A percentile compares a stretch with the other conserved stretches of the same genome.
phyloP scores from a whole-genome alignment of 305 asterid species.

The Salvia sclarea region DNA sequence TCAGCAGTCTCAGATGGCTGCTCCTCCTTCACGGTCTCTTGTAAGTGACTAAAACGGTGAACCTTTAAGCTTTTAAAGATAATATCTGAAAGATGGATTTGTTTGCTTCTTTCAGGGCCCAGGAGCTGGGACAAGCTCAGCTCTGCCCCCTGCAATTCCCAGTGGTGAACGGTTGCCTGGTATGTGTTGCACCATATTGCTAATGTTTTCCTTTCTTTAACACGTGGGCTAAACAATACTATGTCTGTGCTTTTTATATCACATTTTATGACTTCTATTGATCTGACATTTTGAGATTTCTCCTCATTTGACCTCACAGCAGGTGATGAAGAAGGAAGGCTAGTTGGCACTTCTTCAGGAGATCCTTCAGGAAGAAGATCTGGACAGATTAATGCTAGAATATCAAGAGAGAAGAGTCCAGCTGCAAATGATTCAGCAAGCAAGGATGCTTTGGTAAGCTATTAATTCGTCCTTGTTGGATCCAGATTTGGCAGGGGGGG shows the following conservation, averaged over 20 bases:
- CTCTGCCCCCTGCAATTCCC: conserved; percentile 85
- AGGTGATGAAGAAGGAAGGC: conserved; percentile 81
- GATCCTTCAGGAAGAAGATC: conserved; percentile 72
- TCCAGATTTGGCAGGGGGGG: conserved; percentile 11
- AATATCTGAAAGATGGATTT: conserved; percentile 11
- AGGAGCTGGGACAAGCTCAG: conserved; percentile 82
- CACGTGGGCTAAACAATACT: not conserved
- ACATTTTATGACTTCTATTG: not conserved
- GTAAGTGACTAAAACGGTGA: conserved; percentile 57
- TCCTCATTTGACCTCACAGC: conserved; percentile 32
- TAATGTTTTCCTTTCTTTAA: not conserved
- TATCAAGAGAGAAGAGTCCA: conserved; percentile 73
- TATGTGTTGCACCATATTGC: conserved; percentile 27
- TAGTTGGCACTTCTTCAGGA: conserved; percentile 54
- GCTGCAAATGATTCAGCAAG: conserved; percentile 70
- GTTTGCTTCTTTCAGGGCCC: conserved; percentile 56
- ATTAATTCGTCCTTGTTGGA: conserved; percentile 21
- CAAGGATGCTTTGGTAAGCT: conserved; percentile 86
- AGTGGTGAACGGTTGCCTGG: conserved; percentile 66
- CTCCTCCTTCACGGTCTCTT: conserved; percentile 77
- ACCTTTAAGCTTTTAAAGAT: conserved; percentile 4
- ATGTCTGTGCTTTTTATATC: conserved; percentile 4
- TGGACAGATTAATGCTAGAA: conserved; percentile 60
- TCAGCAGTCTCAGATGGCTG: conserved; percentile 91
- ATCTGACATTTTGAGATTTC: conserved; percentile 25